Conservation (phyloP, 371 early-diverging fungal genomes). For the Mucor plumbeus region DNA sequence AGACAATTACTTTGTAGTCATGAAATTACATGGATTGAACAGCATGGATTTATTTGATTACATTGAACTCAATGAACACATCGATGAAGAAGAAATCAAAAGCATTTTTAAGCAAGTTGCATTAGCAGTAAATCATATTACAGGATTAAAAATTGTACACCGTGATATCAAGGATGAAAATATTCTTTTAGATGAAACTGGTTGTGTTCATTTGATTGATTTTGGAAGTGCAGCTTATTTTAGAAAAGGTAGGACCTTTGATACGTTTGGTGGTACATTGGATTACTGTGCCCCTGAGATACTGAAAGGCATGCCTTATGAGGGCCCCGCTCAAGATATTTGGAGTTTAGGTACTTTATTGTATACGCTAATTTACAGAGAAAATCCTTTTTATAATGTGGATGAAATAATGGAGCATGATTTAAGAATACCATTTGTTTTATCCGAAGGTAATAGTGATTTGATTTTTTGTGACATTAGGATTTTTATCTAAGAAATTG, state of each 20-base stretch:
- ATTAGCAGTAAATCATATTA: conserved; percentile 67
- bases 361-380: conserved; percentile 70
- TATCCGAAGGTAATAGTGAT: conserved; percentile 19
- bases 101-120: conserved; percentile 64
- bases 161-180: conserved; percentile 78
- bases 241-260: conserved; percentile 58
- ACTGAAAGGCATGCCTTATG: conserved; percentile 63
- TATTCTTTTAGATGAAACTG: conserved; percentile 60
- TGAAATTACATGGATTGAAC: conserved; percentile 53
- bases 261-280: conserved; percentile 71
- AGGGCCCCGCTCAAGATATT: conserved; percentile 74
- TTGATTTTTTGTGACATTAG: not conserved
- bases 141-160: conserved; percentile 72
- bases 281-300: conserved; percentile 75
- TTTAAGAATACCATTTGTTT: conserved; percentile 26
- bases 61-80: conserved; percentile 61
- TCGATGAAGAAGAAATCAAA: conserved; percentile 58
- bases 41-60: conserved; percentile 76
- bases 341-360: conserved; percentile 80
- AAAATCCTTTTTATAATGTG: conserved; percentile 32
- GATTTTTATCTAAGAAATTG: too few species aligned
- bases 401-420: conserved; percentile 28
- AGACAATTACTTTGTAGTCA: conserved; percentile 66
- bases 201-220: conserved; percentile 63
- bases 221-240: conserved; percentile 70